Evolutionary conservation across 805 yeast genomes (phyloP), one percentile per base, ranked within the genome.

Genomic region (Saccharomycopsis capsularis): DNA sequence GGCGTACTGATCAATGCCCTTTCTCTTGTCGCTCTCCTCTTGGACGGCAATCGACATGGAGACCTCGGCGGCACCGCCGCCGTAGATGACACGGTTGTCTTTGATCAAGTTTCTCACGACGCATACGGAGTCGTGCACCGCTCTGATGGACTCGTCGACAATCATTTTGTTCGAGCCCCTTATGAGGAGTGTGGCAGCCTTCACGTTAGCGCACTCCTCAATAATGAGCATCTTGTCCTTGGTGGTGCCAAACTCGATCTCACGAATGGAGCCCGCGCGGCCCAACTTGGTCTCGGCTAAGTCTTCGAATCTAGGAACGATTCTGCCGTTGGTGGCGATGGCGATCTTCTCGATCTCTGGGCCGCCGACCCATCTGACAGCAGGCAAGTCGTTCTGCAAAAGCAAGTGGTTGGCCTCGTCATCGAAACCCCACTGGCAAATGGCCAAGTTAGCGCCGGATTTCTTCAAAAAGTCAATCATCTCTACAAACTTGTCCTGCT

Each of bases 61-160:
- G 46, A 93, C 81, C 70, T 93, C 99, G 34, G 98, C 95, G 21
- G 99, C 95, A 57, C 99, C 99, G 59, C 99, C 99, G 55, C 99
- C 99, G 62, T 93, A 93, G n/a, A 95, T 97, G 41, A 93, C 87
- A 66, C 96, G 78, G 64, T 81, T 83, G 66, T 95, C 98, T 60
- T 82, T 79, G 45, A 95, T 83, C 63, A 93, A 77, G 69, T 93
- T 95, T 70, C 99, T 85, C 25, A 93, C 99, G 40, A 95, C 99
- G 70, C 99, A 91, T 50, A 93, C 71, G 6, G 99, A 86, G 65
- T 93, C 99, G 61, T 93, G 98, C 51, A 93, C 74, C 1, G 99
- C 97, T 66, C 99, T 83, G 56, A 86, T 79, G 46, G 96, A 95
- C 70, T 93, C 99, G 61, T 91, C 99, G 27, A 87, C 91, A 60